Conservation (phyloP, 352 stramenopile genomes). For the Pythium monospermum region DNA sequence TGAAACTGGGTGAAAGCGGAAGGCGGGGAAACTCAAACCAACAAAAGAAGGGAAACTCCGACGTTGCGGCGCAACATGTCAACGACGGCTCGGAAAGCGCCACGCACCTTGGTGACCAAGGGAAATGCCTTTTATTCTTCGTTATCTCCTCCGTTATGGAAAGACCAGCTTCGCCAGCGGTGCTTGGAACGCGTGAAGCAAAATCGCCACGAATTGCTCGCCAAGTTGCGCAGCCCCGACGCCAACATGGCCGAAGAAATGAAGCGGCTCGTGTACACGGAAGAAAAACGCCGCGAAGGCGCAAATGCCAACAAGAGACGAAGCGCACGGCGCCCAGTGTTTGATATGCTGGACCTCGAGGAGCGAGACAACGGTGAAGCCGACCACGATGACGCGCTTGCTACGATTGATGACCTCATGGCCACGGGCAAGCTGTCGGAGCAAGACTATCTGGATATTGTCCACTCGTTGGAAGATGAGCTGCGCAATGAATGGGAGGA, state of each 20-base stretch:
- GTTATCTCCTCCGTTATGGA: constrained; percentile 66
- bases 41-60: too few species aligned
- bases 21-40: too few species aligned
- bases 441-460: constrained; percentile 69
- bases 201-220: constrained; percentile 55
- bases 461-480: constrained; percentile 67
- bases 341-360: constrained; percentile 20
- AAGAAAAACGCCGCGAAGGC: constrained; percentile 21
- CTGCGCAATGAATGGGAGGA: constrained; percentile 44
- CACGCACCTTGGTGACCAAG: constrained; percentile 16
- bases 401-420: constrained; percentile 65
- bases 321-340: constrained; percentile 27
- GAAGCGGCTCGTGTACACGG: constrained; percentile 46
- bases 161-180: constrained; percentile 67
- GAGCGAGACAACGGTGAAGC: constrained; percentile 1
- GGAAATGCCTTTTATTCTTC: constrained; percentile 28
- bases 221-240: constrained; percentile 52
- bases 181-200: constrained; percentile 65
- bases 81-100: constrained; percentile 4
- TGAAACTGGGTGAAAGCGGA: too few species aligned
- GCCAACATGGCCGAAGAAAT: constrained; percentile 62
- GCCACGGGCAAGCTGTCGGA: constrained; percentile 49
- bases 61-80: too few species aligned
- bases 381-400: constrained; percentile 10
- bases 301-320: background rate